Evolutionary conservation across 495 filamentous ascomycete species (phyloP), one percentile per base, ranked within the genome.

Genomic region (Penicillium roqueforti): DNA sequence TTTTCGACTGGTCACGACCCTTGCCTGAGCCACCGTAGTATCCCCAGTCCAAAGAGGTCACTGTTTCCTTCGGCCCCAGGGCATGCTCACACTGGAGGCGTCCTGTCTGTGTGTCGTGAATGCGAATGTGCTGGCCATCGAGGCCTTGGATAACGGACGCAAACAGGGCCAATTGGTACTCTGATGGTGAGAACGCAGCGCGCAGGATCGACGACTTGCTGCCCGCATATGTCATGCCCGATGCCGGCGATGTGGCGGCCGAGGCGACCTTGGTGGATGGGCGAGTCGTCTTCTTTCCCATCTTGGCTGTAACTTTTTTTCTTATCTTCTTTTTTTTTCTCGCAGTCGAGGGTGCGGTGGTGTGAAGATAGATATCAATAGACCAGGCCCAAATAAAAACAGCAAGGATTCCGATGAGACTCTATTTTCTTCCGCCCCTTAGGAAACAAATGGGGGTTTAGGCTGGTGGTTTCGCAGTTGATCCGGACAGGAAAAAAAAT

Each of bases 31-130:
- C 63, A 47, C 57, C 51, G 45, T 74, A 75, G 53, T 75, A 78
- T 36, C 80, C 80, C 81, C 81, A 84, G 43, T 82, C 77, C 32
- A 84, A 62, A n/a, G 80, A 83, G 26, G 76, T 82, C 40, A 81
- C 66, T 4, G 62, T 67, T 51, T 78, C 74, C 61, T 78, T 78
- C 18, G 78, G 70, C 41, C 68, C 71, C 51, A 83, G 55, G 3
- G 70, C 68, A 69, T 82, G 71, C 65, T 84, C 81, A 51, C 80
- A 82, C 51, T 77, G 78, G 59, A 84, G 71, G 18, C 76, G 75
- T 37, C 78, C 79, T 26, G 80, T 83, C 48, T 62, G 74, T 16
- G 78, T 81, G 57, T 83, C 80, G 66, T 84, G 81, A 47, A 84
- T 78, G 34, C 81, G 76, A 23, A 84, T 69, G 54, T 81, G 78